Conservation (phyloP, 2,329 filamentous ascomycete genomes). For the Fusarium nanum region DNA sequence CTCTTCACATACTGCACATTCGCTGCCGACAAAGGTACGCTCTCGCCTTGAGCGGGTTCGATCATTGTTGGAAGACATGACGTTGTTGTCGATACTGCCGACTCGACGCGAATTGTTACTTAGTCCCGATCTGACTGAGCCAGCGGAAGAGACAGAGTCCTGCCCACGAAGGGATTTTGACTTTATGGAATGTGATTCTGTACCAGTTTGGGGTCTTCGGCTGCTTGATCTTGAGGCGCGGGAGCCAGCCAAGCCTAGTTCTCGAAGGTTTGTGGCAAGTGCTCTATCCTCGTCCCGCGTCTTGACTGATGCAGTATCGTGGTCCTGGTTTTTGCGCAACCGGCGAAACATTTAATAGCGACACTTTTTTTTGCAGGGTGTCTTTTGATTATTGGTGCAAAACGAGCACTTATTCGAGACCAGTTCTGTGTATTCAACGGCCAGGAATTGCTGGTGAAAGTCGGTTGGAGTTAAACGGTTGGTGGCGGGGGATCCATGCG, state of each 20-base stretch:
- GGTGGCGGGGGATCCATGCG: constrained; percentile 35
- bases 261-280: constrained; percentile 45
- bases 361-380: constrained; percentile 35
- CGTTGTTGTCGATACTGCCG: constrained; percentile 55
- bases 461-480: constrained; percentile 33
- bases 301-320: constrained; percentile 39
- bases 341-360: constrained; percentile 55
- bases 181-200: constrained; percentile 48
- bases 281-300: constrained; percentile 37
- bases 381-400: constrained; percentile 14
- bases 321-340: constrained; percentile 49
- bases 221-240: constrained; percentile 38
- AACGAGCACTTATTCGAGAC: not conserved
- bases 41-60: constrained; percentile 84
- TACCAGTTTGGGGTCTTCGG: constrained; percentile 45
- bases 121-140: constrained; percentile 50
- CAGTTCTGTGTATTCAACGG: not conserved
- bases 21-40: constrained; percentile 92
- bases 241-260: constrained; percentile 48
- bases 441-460: constrained; percentile 16
- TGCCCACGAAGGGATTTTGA: constrained; percentile 46
- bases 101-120: constrained; percentile 52
- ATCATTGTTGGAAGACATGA: constrained; percentile 67
- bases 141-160: constrained; percentile 49
- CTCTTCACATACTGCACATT: constrained; percentile 97